phyloP scores from a whole-genome alignment of 2,329 filamentous ascomycete species.

The Clonostachys solani region DNA sequence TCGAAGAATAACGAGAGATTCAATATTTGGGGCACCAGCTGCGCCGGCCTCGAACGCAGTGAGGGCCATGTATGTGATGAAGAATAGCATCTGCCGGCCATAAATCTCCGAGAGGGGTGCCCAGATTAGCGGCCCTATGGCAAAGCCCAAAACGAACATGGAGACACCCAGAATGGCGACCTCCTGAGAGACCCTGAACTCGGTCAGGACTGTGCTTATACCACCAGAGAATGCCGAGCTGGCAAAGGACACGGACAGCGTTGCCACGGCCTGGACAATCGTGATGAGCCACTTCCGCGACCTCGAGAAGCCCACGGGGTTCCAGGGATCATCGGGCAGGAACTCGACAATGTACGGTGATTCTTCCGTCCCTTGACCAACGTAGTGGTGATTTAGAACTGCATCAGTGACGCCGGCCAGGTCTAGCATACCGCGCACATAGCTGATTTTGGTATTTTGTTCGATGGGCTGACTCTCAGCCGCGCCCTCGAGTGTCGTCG shows the following conservation, averaged over 20 bases:
- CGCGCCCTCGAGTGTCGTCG: too few species aligned
- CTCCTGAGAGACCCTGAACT: slow-evolving; percentile 47
- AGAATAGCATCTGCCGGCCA: slow-evolving; percentile 57
- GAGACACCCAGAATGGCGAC: slow-evolving; percentile 59
- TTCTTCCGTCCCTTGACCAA: slow-evolving; percentile 58
- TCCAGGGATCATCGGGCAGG: slow-evolving; percentile 60
- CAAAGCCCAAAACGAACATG: slow-evolving; percentile 61
- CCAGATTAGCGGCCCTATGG: slow-evolving; percentile 59
- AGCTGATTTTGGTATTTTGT: slow-evolving; percentile 33
- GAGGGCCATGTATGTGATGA: slow-evolving; percentile 51
- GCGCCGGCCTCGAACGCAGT: slow-evolving; percentile 58
- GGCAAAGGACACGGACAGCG: slow-evolving; percentile 65
- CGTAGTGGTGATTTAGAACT: slow-evolving; percentile 51
- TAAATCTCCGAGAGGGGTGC: slow-evolving; percentile 63
- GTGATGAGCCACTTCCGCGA: slow-evolving; percentile 64
- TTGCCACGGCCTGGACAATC: slow-evolving; percentile 58
- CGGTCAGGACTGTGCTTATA: slow-evolving; percentile 43
- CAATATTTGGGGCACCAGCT: slow-evolving; percentile 52
- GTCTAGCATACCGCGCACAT: slow-evolving; percentile 51
- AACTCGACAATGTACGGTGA: slow-evolving; percentile 68
- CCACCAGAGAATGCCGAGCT: slow-evolving; percentile 65
- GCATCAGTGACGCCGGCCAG: slow-evolving; percentile 53
- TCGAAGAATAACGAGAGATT: slow-evolving; percentile 60
- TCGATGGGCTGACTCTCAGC: too few species aligned
- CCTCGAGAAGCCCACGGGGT: slow-evolving; percentile 56